These are phyloP conservation scores for Crassisporium funariophilum DNA, from an alignment of 768 basidiomycete species.

Conservation along the genomic window DNA sequence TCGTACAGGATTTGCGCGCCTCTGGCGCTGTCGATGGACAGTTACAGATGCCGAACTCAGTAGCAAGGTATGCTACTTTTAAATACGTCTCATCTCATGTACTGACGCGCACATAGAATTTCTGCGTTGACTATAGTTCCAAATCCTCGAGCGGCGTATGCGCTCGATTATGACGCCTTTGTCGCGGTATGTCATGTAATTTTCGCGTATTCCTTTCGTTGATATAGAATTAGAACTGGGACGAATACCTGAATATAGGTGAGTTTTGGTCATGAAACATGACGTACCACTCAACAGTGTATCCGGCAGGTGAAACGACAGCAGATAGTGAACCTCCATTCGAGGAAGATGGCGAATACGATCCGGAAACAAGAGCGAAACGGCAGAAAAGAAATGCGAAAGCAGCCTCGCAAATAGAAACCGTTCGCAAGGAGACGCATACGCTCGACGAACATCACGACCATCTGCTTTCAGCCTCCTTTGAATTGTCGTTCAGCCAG, in stretches of 20 bases:
- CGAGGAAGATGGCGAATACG: constrained; percentile 51
- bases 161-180: constrained; percentile 66
- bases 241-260: constrained; percentile 55
- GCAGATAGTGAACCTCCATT: constrained; percentile 10
- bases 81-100: constrained; percentile 2
- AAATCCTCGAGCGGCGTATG: constrained; percentile 50
- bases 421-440: constrained; percentile 52
- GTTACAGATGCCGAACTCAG: constrained; percentile 73
- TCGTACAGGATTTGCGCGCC: constrained; percentile 65
- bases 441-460: constrained; percentile 76
- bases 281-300: not conserved
- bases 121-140: constrained; percentile 53
- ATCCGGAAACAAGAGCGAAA: constrained; percentile 32
- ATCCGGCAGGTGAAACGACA: constrained; percentile 13
- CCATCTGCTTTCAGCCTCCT: constrained; percentile 64
- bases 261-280: constrained; percentile 9
- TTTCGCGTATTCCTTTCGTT: too few relatives aligned
- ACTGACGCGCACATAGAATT: constrained; percentile 34
- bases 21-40: constrained; percentile 46
- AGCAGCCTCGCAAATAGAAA: constrained; percentile 40
- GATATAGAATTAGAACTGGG: constrained; percentile 53
- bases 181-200: constrained; percentile 60
- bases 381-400: constrained; percentile 26
- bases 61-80: constrained; percentile 50
- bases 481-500: constrained; percentile 58